Evolutionary conservation across 352 stramenopile genomes (phyloP), one percentile per base, ranked within the genome.

Genomic region (Phytopythium aichiense): DNA sequence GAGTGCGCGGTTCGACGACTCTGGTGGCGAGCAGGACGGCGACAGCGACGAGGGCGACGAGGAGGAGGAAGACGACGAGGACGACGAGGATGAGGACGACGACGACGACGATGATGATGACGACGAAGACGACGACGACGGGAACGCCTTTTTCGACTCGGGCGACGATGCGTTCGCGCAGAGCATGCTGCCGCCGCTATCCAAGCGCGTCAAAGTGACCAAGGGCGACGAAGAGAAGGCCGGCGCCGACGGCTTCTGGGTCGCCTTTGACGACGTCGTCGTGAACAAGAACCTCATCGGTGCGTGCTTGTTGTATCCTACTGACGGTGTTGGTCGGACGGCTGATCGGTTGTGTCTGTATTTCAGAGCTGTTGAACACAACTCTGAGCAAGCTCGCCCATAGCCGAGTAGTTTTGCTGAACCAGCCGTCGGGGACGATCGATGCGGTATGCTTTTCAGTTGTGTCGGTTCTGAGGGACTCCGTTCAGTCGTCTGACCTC

Each of bases 261-360:
- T 77, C 42, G 68, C 77, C 1, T 91, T 91, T 58, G 81, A 93
- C 59, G 73, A 63, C 23, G 60, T 81, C 49, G 64, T 89, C 18
- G 71, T 91, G 57, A 56, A 73, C 22, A 93, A 93, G 63, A 91
- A 73, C 25, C 73, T 93, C 58, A 92, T 92, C 31, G 83, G 83
- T 89, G 64, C 31, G 65, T 20, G 13, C 13, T 16, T 31, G 28
- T 7, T 51, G 7, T 43, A 13, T 57, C 55, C 5, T 22, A 33
- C 25, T 30, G 13, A 37, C 22, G n/a, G 20, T 62, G 16, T 58
- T 45, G 18, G 45, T 51, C 20, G n/a, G 18, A 6, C 9, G 45
- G 6, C 11, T 56, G 45, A 30, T 35, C 13, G 40, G 38, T 56
- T 53, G 54, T 20, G n/a, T 52, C 1, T 3, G 43, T 61, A 53